Evolutionary conservation across 2,329 filamentous ascomycete species (phyloP), one percentile per base, ranked within the genome.

Genomic region (Biscogniauxia marginata): DNA sequence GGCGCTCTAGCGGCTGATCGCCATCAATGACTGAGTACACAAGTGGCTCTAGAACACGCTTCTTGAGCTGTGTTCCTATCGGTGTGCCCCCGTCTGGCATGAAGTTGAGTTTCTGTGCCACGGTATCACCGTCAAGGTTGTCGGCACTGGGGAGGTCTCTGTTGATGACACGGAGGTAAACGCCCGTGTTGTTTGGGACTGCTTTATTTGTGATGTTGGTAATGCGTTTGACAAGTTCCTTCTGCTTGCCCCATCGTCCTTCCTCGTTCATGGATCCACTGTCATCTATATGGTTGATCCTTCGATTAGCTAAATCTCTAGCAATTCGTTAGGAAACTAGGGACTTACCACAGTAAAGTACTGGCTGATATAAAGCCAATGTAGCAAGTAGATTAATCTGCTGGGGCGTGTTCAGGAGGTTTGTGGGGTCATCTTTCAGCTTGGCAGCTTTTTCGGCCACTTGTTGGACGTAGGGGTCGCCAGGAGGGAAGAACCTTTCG

Each of bases 111-210:
- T 20, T 47, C 4, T 55, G 5, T 9, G 34, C 55, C 44, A 62
- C 54, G 11, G 39, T 23, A 23, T 49, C 11, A 7, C 13, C 24
- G 11, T 57, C 55, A 11, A 62, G 58, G 20, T 54, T 53, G 50
- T 62, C 50, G n/a, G 9, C 24, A 11, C 54, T 39, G 0, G 57
- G 50, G 1, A 20, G 44, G 8, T 58, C 43, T n/a, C 39, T 54
- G 25, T 62, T 62, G 50, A 62, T 62, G 23, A 60, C 58, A 11
- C 60, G 60, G 48, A 60, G 55, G 25, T 62, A 55, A 11, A 52
- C 58, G 9, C 56, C 58, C 18, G 51, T 48, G 1, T 60, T 56
- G 7, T 55, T 52, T n/a, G 60, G 60, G 30, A 58, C 60, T 1
- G 53, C 55, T 2, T 58, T 49, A 2, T 49, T 58, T 13, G 58